Evolutionary conservation across 78 protist species (phyloP), one percentile per base, ranked within the genome.

Genomic region (Paratrimastix pyriformis): DNA sequence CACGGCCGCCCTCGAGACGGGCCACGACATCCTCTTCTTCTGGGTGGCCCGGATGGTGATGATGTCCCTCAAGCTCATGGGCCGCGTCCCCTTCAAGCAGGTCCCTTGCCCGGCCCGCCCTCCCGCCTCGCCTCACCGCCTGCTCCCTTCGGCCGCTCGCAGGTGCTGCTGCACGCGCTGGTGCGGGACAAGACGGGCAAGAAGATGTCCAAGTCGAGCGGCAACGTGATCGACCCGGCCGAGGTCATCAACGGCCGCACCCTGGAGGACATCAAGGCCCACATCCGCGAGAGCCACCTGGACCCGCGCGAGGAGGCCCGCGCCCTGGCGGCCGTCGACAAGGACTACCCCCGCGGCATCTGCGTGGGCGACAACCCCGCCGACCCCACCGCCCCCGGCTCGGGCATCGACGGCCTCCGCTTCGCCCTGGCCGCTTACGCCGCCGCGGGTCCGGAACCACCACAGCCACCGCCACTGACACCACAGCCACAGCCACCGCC

Each of bases 11-110:
- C 86, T 97, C 45, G 99, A 97, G 84, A 98, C 99, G 6, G 99
- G 99, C 52, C 72, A 82, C 55, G 99, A 98, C 82, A 98, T 98
- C 62, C 77, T 98, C 37, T 98, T 98, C 98, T 98, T 98, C 92
- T 98, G 99, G 99, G 99, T 95, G 8, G 99, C 99, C 8, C 80
- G 99, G 29, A 98, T 98, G 99, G 97, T 98, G 30, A 93, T 98
- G 98, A 80, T 93, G 89, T 60, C 90, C 58, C 75, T 81, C 45
- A 54, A 73, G 58, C 87, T 96, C 40, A 87, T 88, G 21, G 96
- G 76, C 50, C 38, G 87, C 76, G 60, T 93, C 29, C 97, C 98
- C 50, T 96, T 96, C 85, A 55, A 59, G 30, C 54, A 73, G 4
- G n/a, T n/a, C n/a, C n/a, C n/a, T n/a, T n/a, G n/a, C n/a, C n/a